Evolutionary conservation across 768 basidiomycete genomes (phyloP).

Genomic region (Cyclocybe aegerita): DNA sequence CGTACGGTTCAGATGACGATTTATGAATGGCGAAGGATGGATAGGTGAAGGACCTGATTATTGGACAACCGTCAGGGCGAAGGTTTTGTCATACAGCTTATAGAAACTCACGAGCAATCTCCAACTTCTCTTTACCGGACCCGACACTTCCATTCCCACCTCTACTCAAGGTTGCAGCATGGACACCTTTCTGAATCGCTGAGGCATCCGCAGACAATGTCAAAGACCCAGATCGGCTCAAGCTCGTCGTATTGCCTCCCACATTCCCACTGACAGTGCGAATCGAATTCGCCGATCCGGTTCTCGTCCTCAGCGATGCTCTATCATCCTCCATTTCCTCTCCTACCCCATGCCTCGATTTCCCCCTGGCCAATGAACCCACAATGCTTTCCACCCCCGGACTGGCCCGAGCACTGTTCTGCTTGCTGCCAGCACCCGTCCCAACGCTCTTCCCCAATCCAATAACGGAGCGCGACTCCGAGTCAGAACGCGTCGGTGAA

Average conservation of each 20-base stretch:
- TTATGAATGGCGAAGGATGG: conserved; percentile 54
- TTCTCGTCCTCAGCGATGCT: conserved; percentile 13
- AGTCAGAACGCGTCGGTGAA: conserved; percentile 35
- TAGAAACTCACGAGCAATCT: conserved; percentile 42
- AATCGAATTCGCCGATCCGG: conserved; percentile 12
- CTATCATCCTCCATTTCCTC: conserved; percentile 2
- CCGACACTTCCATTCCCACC: too few relatives aligned
- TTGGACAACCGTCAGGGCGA: conserved; percentile 1
- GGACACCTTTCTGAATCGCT: conserved; percentile 16
- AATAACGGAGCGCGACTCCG: conserved; percentile 12
- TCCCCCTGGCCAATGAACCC: conserved; percentile 7
- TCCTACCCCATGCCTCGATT: conserved; percentile 6
- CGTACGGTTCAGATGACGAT: conserved; percentile 65
- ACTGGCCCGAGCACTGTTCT: conserved; percentile 10
- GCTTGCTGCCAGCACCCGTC: conserved; percentile 4
- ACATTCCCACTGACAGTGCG: conserved; percentile 11
- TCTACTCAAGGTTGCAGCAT: conserved; percentile 29
- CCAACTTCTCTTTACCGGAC: conserved; percentile 18
- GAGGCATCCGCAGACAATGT: conserved; percentile 4
- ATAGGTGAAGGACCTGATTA: conserved; percentile 46
- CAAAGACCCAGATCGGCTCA: conserved; percentile 20
- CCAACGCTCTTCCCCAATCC: conserved; percentile 13
- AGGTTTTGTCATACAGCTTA: neutral
- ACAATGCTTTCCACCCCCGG: conserved; percentile 15
- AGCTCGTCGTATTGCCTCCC: conserved; percentile 4